Percentiles rank a stretch among this genome's conserved stretches.
These are phyloP conservation scores for Scheffersomyces illinoinensis DNA, from an alignment of 1,139 yeast species.

Conservation along the genomic window DNA sequence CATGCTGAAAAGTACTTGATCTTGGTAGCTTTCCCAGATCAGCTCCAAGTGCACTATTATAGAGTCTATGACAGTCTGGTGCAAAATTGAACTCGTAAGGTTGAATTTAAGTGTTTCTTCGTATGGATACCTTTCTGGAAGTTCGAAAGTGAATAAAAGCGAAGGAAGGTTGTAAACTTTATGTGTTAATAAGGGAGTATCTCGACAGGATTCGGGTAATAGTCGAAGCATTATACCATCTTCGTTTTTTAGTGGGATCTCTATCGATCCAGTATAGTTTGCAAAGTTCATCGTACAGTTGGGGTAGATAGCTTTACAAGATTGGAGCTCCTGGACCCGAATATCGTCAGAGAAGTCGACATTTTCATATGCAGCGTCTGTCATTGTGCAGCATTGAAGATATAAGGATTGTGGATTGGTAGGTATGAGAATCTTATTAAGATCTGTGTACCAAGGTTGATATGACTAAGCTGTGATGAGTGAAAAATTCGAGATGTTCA, in stretches of 20 bases:
- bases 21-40: slow-evolving; percentile 41
- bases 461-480: neutral
- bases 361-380: neutral
- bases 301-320: slow-evolving; percentile 52
- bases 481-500: neutral
- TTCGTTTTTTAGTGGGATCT: slow-evolving; percentile 28
- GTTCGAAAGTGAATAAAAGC: slow-evolving; percentile 24
- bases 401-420: neutral
- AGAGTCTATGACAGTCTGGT: slow-evolving; percentile 9
- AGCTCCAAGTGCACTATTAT: slow-evolving; percentile 20
- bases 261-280: slow-evolving; percentile 22
- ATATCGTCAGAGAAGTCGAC: slow-evolving; percentile 22
- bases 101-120: slow-evolving; percentile 28
- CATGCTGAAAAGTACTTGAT: slow-evolving; percentile 45
- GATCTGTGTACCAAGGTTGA: neutral
- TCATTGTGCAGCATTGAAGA: neutral
- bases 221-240: slow-evolving; percentile 9
- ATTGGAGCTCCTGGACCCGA: slow-evolving; percentile 44
- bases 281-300: slow-evolving; percentile 29
- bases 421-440: too few species aligned
- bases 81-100: slow-evolving; percentile 21
- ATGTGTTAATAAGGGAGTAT: slow-evolving; percentile 2
- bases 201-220: slow-evolving; percentile 1
- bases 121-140: slow-evolving; percentile 30
- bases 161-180: slow-evolving; percentile 30